Percentiles rank a stretch among this genome's conserved stretches.
Conservation (phyloP, 1,284 basidiomycete species). For the Jaminaea rosea region DNA sequence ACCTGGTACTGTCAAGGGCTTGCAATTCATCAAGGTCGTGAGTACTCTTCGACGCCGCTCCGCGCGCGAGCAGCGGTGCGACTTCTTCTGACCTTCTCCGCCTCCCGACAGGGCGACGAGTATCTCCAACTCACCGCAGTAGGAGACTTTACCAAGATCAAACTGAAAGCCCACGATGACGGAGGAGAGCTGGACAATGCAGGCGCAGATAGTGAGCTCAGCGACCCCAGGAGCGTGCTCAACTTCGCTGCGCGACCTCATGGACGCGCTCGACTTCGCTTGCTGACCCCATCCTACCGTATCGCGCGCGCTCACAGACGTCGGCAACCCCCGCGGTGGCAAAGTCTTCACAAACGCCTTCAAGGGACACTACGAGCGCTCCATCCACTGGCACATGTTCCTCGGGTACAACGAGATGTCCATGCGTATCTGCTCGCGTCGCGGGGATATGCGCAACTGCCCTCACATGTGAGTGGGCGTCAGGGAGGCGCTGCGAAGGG, state of each 20-base stretch:
- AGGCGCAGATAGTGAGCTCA: too few species aligned
- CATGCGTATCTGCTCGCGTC: constrained; percentile 44
- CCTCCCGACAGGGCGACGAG: too few species aligned
- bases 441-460: constrained; percentile 16
- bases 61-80: too few species aligned
- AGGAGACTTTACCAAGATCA: constrained; percentile 48
- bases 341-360: constrained; percentile 37
- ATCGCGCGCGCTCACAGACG: constrained; percentile 11
- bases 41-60: too few species aligned
- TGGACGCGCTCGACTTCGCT: too few species aligned
- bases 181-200: constrained; percentile 48
- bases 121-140: constrained; percentile 14
- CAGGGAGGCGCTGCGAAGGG: too few species aligned
- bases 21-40: constrained; percentile 57
- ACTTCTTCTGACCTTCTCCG: too few species aligned
- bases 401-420: constrained; percentile 39
- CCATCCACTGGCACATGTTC: constrained; percentile 43
- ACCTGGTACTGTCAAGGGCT: constrained; percentile 62
- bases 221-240: too few species aligned
- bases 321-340: constrained; percentile 37
- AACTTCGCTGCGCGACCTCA: too few species aligned
- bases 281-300: too few species aligned
- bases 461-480: constrained; percentile 8
- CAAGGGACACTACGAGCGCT: constrained; percentile 40
- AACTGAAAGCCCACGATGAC: constrained; percentile 35